Percentiles rank a stretch among this genome's conserved stretches.
Conservation (phyloP, 352 stramenopile species). For the Phytophthora sansomeana region DNA sequence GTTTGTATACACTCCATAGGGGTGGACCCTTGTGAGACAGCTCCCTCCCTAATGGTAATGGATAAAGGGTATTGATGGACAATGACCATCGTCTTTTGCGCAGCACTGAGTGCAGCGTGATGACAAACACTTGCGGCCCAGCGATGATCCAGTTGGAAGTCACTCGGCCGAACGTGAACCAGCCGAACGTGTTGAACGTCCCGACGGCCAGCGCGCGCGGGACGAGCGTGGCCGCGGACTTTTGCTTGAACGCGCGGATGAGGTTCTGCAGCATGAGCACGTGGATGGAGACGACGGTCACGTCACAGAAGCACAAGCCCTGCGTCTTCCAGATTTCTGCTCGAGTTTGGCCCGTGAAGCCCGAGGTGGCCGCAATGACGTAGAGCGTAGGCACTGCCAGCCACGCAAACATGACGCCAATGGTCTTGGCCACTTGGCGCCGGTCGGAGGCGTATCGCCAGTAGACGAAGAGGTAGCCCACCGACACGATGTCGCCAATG, state of each 20-base stretch:
- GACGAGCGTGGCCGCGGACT: conserved; percentile 44
- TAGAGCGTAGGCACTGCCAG: conserved; percentile 38
- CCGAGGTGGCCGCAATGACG: conserved; percentile 30
- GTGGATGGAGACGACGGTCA: conserved; percentile 48
- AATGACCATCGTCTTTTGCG: no score
- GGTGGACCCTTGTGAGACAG: no score
- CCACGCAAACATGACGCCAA: conserved; percentile 27
- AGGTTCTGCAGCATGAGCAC: conserved; percentile 52
- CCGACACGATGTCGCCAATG: conserved; percentile 39
- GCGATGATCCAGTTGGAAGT: conserved; percentile 66
- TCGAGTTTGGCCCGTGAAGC: conserved; percentile 38
- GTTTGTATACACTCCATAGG: no score
- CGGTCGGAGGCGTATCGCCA: conserved; percentile 35
- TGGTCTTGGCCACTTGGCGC: conserved; percentile 17
- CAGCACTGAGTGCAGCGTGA: no score
- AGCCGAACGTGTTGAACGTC: conserved; percentile 60
- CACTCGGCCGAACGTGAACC: conserved; percentile 57
- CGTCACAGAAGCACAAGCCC: conserved; percentile 45
- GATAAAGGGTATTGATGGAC: no score
- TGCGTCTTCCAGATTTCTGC: conserved; percentile 36
- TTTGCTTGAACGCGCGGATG: conserved; percentile 40
- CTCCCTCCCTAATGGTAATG: no score
- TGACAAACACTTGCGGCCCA: conserved; percentile 51
- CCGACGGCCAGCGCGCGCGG: conserved; percentile 49
- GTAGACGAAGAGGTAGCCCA: conserved; percentile 41